Evolutionary conservation across 495 filamentous ascomycete genomes (phyloP).

Genomic region (Thozetella sp.): DNA sequence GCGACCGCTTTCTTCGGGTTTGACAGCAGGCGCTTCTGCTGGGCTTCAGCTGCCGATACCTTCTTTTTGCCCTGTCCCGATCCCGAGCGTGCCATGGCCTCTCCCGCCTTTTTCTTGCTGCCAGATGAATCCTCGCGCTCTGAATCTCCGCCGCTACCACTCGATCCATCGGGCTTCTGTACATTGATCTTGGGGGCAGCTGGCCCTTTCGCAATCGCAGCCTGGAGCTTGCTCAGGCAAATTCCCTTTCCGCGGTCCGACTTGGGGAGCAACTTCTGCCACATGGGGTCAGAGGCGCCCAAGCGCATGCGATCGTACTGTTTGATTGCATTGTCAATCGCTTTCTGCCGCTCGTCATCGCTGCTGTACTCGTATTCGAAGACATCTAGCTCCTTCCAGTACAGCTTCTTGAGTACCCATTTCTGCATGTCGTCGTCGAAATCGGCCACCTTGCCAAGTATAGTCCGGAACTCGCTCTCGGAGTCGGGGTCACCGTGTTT

Average conservation of each 20-base stretch:
- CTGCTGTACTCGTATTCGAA: constrained; percentile 74
- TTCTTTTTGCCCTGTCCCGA: constrained; percentile 62
- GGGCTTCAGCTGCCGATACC: constrained; percentile 59
- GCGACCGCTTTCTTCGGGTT: constrained; percentile 53
- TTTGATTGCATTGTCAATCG: constrained; percentile 83
- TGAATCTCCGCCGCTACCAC: constrained; percentile 57
- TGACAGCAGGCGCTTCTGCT: constrained; percentile 60
- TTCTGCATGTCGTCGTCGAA: constrained; percentile 56
- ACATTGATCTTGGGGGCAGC: constrained; percentile 59
- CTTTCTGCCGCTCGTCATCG: constrained; percentile 69
- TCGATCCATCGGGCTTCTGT: constrained; percentile 56
- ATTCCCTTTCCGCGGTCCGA: constrained; percentile 81
- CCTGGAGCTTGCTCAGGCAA: constrained; percentile 71
- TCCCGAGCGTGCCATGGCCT: constrained; percentile 54
- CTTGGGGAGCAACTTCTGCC: constrained; percentile 77
- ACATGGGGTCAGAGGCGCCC: constrained; percentile 69
- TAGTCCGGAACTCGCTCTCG: constrained; percentile 58
- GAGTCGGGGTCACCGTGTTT: constrained; percentile 49
- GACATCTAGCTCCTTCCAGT: constrained; percentile 82
- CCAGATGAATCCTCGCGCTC: constrained; percentile 33
- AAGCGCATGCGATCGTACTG: constrained; percentile 80
- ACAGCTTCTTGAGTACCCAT: constrained; percentile 68
- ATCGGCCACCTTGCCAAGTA: constrained; percentile 61
- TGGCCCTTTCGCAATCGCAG: constrained; percentile 60
- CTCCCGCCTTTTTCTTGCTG: constrained; percentile 41